Evolutionary conservation across 2,329 filamentous ascomycete species (phyloP).

Genomic region (Gremmenia infestans): DNA sequence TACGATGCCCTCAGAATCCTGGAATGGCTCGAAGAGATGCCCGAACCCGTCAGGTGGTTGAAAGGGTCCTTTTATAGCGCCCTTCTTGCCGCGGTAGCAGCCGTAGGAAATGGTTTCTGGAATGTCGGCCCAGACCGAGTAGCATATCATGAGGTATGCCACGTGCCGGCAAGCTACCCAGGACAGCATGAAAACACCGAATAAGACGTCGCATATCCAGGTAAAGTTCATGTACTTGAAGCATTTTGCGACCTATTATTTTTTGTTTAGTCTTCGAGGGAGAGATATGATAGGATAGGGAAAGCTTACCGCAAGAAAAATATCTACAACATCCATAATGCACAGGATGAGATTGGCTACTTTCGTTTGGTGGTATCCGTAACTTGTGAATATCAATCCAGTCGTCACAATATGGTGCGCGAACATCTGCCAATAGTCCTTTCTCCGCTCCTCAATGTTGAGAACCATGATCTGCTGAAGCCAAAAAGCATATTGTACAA

Average conservation of each 20-base stretch:
- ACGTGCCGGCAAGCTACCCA: constrained; percentile 85
- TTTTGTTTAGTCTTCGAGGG: background rate
- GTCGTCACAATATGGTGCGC: constrained; percentile 90
- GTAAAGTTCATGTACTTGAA: constrained; percentile 83
- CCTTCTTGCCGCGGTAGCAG: constrained; percentile 62
- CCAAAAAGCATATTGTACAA: constrained; percentile 89
- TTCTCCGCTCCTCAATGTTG: constrained; percentile 88
- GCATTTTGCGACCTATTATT: constrained; percentile 72
- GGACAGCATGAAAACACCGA: constrained; percentile 77
- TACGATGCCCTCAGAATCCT: constrained; percentile 64
- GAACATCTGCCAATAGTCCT: constrained; percentile 96
- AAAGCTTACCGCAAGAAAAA: constrained; percentile 71
- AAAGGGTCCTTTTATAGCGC: constrained; percentile 50
- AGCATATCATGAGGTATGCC: constrained; percentile 73
- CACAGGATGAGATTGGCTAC: constrained; percentile 86
- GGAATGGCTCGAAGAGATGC: constrained; percentile 71
- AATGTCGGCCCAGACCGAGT: constrained; percentile 69
- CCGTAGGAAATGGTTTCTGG: constrained; percentile 58
- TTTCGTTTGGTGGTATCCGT: constrained; percentile 80
- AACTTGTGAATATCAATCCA: constrained; percentile 72
- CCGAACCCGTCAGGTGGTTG: constrained; percentile 45
- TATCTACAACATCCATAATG: constrained; percentile 89
- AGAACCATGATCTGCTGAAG: constrained; percentile 91
- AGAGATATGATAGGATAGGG: background rate
- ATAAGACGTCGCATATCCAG: constrained; percentile 72